Evolutionary conservation across 352 stramenopile genomes (phyloP), one percentile per base, ranked within the genome.

Genomic region (Peronosclerospora sorghi): DNA sequence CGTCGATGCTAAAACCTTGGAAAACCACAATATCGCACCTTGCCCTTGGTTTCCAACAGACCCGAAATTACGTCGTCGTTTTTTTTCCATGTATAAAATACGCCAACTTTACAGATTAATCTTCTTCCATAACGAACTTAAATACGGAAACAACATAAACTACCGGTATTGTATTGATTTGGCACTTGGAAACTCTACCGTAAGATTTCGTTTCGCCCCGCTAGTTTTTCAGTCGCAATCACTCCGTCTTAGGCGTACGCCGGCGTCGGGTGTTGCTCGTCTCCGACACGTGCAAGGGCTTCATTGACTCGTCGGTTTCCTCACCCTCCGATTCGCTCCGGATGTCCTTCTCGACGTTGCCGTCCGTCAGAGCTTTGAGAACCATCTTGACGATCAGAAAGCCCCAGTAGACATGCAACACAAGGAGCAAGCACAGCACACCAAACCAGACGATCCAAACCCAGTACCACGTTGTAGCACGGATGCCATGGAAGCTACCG

Each of bases 291-390:
- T 48, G 32, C 1, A 49, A 32, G 2, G 51, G 18, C 45, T 56
- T 48, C 36, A 62, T 48, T 24, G 51, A 35, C 3, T 50, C 34
- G 8, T 41, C 49, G 15, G 68, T 60, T 32, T 60, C 65, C 19
- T 88, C 75, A 45, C 51, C 59, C 49, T 86, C 76, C 24, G 76
- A 88, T 49, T 85, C 76, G 48, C 73, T 88, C 43, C 76, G 76
- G 20, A 88, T 88, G 29, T 86, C 76, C 54, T 86, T 86, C 52
- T 88, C 72, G 13, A 85, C 73, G 48, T 79, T 85, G 46, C 73
- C 71, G 32, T 69, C 60, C 30, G 61, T 46, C 6, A 88, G 58
- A 27, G 69, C 70, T 54, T 74, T 75, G 45, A 65, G 27, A 5
- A 85, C 69, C 76, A 86, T 88, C 48, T 79, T 75, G 59, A 69